Base-by-base conservation (phyloP, 805 yeast species). In the Nakazawaea siamensis region DNA sequence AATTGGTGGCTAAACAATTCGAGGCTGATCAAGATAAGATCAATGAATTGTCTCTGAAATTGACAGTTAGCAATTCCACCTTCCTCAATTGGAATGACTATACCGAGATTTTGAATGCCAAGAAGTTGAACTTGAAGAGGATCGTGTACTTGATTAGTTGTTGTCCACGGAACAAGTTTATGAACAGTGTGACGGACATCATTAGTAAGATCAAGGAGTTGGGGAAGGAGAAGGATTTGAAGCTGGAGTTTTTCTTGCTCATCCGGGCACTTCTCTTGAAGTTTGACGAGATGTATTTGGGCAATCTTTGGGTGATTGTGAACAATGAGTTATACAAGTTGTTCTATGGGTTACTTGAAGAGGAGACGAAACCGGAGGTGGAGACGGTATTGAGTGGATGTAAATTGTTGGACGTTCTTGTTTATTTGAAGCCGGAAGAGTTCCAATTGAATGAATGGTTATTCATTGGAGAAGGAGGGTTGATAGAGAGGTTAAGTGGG, bases 391-490 rank as follows among this genome's bases (percentile, higher is more conserved):
- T 80, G 23, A 70, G 72, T 37, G 82, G 80, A 0, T 79, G 86
- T 48, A 90, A 88, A 53, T 59, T 92, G 12, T 60, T 92, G 31
- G 98, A 90, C 50, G 67, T 82, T 20, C 53, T 87, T 16, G 52
- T 90, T 15, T 63, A 80, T 2, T 45, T 87, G 38, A 73, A 76
- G 24, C 67, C 68, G 27, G 97, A 88, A 50, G 95, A 86, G 39
- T 68, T 90, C 63, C 79, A 77, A 55, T 50, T 73, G 54, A 51
- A 73, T 42, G 92, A 86, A 48, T 90, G 97, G 97, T 60, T 92
- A 2, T 92, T 86, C 50, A 71, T 90, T 9, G 67, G 77, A 5
- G 18, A 6, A 15, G 54, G 51, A 10, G n/a, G n/a, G n/a, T n/a
- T n/a, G n/a, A n/a, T n/a, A n/a, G 16, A 26, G 16, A 16, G 18